phyloP scores from a whole-genome alignment of 352 stramenopile species.

The Chrysophaeum taylorii region DNA sequence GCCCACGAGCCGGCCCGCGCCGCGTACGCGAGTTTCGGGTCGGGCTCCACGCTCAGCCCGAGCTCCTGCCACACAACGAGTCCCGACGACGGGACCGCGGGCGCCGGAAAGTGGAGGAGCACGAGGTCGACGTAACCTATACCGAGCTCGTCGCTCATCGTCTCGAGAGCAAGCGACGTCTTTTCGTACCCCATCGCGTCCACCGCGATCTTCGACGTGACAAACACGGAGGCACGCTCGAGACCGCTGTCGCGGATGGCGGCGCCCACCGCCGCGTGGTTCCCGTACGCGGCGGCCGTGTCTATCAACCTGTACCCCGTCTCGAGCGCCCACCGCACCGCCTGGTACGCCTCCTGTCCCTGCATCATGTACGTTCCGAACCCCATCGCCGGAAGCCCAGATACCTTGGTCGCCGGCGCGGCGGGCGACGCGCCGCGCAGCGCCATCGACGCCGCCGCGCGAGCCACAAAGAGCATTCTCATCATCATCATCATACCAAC shows the following conservation, averaged over 20 bases:
- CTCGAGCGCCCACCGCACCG: slow-evolving; percentile 41
- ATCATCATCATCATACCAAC: too few relatives aligned
- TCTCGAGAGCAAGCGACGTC: slow-evolving; percentile 29
- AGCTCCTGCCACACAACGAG: slow-evolving; percentile 40
- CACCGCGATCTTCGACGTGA: slow-evolving; percentile 58
- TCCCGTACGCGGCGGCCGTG: slow-evolving; percentile 60
- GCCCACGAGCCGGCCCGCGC: slow-evolving; percentile 43
- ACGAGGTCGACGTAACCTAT: slow-evolving; percentile 61
- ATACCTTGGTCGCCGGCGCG: too few relatives aligned
- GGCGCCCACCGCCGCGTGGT: slow-evolving; percentile 49
- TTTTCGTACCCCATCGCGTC: slow-evolving; percentile 52
- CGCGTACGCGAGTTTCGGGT: slow-evolving; percentile 47
- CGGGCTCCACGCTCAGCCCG: slow-evolving; percentile 49
- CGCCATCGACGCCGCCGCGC: too few relatives aligned
- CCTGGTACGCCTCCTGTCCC: too few relatives aligned
- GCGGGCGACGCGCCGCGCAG: too few relatives aligned
- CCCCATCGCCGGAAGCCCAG: too few relatives aligned
- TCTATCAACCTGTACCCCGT: slow-evolving; percentile 56
- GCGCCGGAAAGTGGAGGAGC: slow-evolving; percentile 50
- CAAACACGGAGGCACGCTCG: slow-evolving; percentile 46
- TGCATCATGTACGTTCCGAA: too few relatives aligned
- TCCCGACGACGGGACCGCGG: neutral
- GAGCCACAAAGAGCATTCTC: too few relatives aligned
- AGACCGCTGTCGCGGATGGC: slow-evolving; percentile 44
- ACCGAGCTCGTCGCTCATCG: slow-evolving; percentile 42